Evolutionary conservation across 2,329 filamentous ascomycete genomes (phyloP).

Genomic region (Trichoderma oligosporum): DNA sequence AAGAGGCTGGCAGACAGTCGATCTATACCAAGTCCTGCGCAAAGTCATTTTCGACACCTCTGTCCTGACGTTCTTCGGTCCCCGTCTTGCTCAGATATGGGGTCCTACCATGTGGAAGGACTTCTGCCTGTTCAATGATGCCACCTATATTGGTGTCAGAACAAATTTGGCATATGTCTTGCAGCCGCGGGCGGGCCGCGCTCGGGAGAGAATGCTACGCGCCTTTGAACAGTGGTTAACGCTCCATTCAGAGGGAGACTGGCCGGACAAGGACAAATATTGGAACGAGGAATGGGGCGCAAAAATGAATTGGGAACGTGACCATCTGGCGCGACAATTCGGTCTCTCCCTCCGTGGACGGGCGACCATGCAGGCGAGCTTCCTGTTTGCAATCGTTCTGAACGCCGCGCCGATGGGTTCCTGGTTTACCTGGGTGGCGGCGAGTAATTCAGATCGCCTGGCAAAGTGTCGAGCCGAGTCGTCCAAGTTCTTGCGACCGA

Average conservation of each 20-base stretch:
- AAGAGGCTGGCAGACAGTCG: not conserved
- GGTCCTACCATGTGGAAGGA: conserved; percentile 8
- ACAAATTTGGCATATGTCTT: not conserved
- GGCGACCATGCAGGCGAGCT: conserved; percentile 2
- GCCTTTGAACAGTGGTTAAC: conserved; percentile 5
- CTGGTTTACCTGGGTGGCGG: not conserved
- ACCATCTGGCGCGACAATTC: not conserved
- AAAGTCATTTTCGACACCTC: not conserved
- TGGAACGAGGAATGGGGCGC: conserved; percentile 11
- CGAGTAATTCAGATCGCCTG: no score
- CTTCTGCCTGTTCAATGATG: conserved; percentile 5
- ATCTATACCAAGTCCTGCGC: not conserved
- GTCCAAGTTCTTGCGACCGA: no score
- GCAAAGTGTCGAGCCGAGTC: no score
- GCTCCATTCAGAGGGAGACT: not conserved
- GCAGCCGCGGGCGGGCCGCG: not conserved
- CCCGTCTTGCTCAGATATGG: not conserved
- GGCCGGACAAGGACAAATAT: not conserved
- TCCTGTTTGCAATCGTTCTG: conserved; percentile 3
- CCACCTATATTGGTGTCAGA: conserved; percentile 9
- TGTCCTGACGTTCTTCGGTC: conserved; percentile 2
- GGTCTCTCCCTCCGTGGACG: conserved; percentile 4
- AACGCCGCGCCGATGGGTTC: conserved; percentile 7
- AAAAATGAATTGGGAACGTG: not conserved
- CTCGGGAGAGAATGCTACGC: conserved; percentile 1